These are phyloP conservation scores for Globisporangium alternatum DNA, from an alignment of 352 stramenopile genomes.

Conservation along the genomic window DNA sequence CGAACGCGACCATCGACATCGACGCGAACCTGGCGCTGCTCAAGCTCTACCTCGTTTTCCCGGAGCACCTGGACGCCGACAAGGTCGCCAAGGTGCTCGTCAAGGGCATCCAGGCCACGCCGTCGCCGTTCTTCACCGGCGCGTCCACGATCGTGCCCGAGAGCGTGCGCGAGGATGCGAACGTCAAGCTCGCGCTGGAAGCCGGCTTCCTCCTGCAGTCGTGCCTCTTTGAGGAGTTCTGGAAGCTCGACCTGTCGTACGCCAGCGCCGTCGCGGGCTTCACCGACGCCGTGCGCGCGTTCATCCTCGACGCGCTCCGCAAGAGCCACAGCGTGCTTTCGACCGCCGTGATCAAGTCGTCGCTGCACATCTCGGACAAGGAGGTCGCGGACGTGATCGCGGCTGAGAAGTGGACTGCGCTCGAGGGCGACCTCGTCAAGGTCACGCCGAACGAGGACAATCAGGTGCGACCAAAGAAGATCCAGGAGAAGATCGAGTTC, in stretches of 20 bases:
- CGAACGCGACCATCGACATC: slow-evolving; percentile 54
- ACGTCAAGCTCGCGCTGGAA: slow-evolving; percentile 51
- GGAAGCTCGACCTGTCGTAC: slow-evolving; percentile 60
- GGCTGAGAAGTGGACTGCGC: slow-evolving; percentile 67
- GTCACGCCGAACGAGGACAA: slow-evolving; percentile 78
- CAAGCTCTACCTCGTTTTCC: slow-evolving; percentile 83
- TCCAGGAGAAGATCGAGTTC: slow-evolving; percentile 86
- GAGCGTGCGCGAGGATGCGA: slow-evolving; percentile 59
- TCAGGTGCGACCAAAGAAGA: slow-evolving; percentile 85
- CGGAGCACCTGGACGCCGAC: slow-evolving; percentile 43
- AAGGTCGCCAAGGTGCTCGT: slow-evolving; percentile 65
- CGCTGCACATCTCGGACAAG: slow-evolving; percentile 69
- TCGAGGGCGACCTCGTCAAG: slow-evolving; percentile 49
- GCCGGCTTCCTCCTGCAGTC: slow-evolving; percentile 74
- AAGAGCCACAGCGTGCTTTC: slow-evolving; percentile 74
- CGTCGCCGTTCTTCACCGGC: slow-evolving; percentile 77
- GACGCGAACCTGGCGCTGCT: slow-evolving; percentile 79
- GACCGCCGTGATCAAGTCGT: slow-evolving; percentile 52
- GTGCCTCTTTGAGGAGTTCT: slow-evolving; percentile 83
- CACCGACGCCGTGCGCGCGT: slow-evolving; percentile 68
- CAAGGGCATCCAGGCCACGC: slow-evolving; percentile 65
- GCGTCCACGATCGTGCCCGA: slow-evolving; percentile 68
- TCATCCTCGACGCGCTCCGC: slow-evolving; percentile 66
- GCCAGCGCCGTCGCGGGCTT: slow-evolving; percentile 66
- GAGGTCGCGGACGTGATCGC: slow-evolving; percentile 51